phyloP scores from a whole-genome alignment of 2,329 filamentous ascomycete genomes.

The Neobulgaria alba region DNA sequence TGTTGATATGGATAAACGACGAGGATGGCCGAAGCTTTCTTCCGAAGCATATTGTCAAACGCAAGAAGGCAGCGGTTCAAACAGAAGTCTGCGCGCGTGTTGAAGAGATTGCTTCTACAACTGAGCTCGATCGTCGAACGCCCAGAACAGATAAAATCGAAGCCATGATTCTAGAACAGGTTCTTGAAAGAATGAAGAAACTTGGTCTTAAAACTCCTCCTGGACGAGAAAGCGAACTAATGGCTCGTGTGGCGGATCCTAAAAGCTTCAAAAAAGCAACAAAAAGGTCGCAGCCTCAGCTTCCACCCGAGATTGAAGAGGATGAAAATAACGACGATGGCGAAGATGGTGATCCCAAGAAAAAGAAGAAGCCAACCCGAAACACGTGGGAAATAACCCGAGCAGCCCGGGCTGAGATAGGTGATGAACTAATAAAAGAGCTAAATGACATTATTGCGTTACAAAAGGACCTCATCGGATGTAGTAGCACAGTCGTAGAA shows the following conservation, averaged over 20 bases:
- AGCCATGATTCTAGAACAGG: slow-evolving; percentile 33
- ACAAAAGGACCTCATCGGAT: slow-evolving; percentile 4
- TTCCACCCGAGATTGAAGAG: neutral
- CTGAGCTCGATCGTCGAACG: slow-evolving; percentile 20
- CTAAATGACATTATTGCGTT: slow-evolving; percentile 9
- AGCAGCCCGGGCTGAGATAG: neutral
- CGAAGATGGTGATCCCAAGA: too few species aligned
- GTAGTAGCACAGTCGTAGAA: neutral
- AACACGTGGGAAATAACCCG: neutral
- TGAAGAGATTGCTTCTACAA: slow-evolving; percentile 43
- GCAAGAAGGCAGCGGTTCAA: slow-evolving; percentile 49
- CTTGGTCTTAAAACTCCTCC: slow-evolving; percentile 36
- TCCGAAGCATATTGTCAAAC: slow-evolving; percentile 47
- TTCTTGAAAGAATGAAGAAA: slow-evolving; percentile 39
- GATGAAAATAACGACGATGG: neutral
- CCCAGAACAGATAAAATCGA: slow-evolving; percentile 41
- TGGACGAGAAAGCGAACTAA: slow-evolving; percentile 33
- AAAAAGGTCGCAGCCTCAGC: neutral
- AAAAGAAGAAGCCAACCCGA: neutral
- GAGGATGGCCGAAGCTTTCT: slow-evolving; percentile 51
- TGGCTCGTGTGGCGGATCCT: neutral
- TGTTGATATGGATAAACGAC: slow-evolving; percentile 64
- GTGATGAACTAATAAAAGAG: slow-evolving; percentile 1
- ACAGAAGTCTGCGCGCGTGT: slow-evolving; percentile 53
- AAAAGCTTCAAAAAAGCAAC: neutral